Evolutionary conservation across 2,329 filamentous ascomycete genomes (phyloP), one percentile per base, ranked within the genome.

Genomic region (Penicillium palitans): DNA sequence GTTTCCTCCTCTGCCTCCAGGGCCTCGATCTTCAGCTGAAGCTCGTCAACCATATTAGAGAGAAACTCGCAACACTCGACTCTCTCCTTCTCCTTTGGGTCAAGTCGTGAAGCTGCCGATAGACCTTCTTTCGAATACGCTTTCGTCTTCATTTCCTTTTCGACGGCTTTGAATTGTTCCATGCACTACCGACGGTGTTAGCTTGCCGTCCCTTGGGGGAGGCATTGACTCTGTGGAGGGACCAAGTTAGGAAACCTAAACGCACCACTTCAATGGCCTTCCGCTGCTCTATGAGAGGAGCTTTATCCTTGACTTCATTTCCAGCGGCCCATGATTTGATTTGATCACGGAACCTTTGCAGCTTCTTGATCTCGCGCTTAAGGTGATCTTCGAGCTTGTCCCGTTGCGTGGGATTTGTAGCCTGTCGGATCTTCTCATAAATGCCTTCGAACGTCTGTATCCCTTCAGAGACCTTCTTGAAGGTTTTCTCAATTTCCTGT

Each of bases 101-200:
- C 95, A 64, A 98, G 84, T 77, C 96, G 96, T 51, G 91, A 88
- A 27, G 92, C 91, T 52, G 93, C 90, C 63, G 91, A 95, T 65
- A 99, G 80, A 45, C 95, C 95, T 78, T 98, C 95, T 82, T 99
- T 98, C 62, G 95, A 98, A 79, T 96, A 99, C 61, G 95, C 95
- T 78, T 99, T 99, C 57, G 95, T 99, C 83, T 99, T 99, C 95
- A 99, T 98, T 72, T 96, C 95, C 82, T 99, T 99, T 78, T 99
- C 95, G 53, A 99, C 95, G n/a, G 93, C 93, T 81, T 99, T 99
- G 85, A 99, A 99, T 71, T 91, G 92, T 80, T 99, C 95, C 95
- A 99, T 99, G 79, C 76, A 79, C 74, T 79, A 65, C 52, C 50
- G 52, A 54, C 48, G 46, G 46, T 29, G 64, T 76, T 73, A 74